phyloP scores from a whole-genome alignment of 1,284 basidiomycete genomes.

The Cerioporus squamosus region DNA sequence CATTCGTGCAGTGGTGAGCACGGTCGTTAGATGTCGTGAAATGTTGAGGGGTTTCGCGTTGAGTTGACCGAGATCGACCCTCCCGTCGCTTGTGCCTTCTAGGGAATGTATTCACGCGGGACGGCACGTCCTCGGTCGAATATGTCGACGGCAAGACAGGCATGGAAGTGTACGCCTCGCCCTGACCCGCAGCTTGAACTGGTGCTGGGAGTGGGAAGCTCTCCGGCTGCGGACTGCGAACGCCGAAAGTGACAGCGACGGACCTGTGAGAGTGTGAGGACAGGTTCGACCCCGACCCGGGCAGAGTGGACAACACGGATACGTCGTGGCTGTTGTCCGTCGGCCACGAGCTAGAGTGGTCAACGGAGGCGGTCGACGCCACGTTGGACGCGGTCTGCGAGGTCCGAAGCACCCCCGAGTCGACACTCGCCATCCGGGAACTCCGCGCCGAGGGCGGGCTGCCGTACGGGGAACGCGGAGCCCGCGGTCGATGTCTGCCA shows the following conservation, averaged over 20 bases:
- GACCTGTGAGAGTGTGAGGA: constrained; percentile 33
- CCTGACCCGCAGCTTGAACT: background rate
- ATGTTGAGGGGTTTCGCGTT: background rate
- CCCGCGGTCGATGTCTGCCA: constrained; percentile 36
- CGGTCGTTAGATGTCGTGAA: background rate
- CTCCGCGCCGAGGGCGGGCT: constrained; percentile 21
- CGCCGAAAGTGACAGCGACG: constrained; percentile 20
- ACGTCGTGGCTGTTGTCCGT: constrained; percentile 6
- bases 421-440: constrained; percentile 27
- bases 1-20: background rate
- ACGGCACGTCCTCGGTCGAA: constrained; percentile 9
- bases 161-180: constrained; percentile 9
- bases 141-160: constrained; percentile 7
- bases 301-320: constrained; percentile 4
- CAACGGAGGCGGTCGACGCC: constrained; percentile 16
- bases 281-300: constrained; percentile 29
- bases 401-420: constrained; percentile 20
- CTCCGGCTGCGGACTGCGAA: constrained; percentile 1
- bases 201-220: background rate
- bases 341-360: constrained; percentile 11
- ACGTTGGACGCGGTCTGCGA: constrained; percentile 11
- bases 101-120: constrained; percentile 7
- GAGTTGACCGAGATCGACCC: background rate
- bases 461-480: constrained; percentile 8
- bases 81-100: constrained; percentile 1